A percentile compares a stretch with the other conserved stretches of the same genome.
These are phyloP conservation scores for Lactarius evosmus DNA, from an alignment of 768 basidiomycete species.

Conservation along the genomic window DNA sequence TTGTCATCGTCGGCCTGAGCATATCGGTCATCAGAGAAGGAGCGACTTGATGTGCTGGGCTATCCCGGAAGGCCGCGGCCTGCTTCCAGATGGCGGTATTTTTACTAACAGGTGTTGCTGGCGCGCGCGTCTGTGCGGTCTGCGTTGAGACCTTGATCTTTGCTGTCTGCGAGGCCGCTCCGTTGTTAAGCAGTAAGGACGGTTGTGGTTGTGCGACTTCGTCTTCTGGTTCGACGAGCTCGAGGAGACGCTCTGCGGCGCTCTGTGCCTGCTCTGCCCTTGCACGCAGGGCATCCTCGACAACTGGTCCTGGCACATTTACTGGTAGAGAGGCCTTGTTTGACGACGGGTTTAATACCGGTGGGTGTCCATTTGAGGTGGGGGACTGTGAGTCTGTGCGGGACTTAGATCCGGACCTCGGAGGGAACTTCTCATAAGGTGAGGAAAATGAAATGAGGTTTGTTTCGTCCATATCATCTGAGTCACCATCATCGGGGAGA, in stretches of 20 bases:
- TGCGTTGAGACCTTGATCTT: conserved; percentile 40
- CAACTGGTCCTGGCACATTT: conserved; percentile 48
- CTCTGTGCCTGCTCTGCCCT: conserved; percentile 93
- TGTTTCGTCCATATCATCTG: conserved; percentile 54
- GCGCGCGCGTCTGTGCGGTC: conserved; percentile 38
- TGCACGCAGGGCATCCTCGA: conserved; percentile 84
- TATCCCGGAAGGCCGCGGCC: conserved; percentile 78
- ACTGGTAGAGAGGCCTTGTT: conserved; percentile 45
- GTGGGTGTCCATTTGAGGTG: conserved; percentile 45
- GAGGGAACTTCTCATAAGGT: conserved; percentile 52
- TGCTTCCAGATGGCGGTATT: conserved; percentile 60
- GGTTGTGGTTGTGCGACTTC: conserved; percentile 33
- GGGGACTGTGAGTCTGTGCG: conserved; percentile 52
- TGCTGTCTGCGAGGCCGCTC: conserved; percentile 41
- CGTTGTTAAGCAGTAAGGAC: conserved; percentile 25
- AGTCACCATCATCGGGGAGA: conserved; percentile 71
- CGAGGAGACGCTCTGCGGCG: conserved; percentile 82
- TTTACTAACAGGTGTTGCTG: conserved; percentile 64
- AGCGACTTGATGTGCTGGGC: conserved; percentile 58
- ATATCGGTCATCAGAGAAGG: conserved; percentile 51
- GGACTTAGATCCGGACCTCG: conserved; percentile 36
- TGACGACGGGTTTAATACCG: conserved; percentile 53
- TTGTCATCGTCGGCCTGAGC: conserved; percentile 48
- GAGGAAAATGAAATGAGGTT: conserved; percentile 73
- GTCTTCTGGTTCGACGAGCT: conserved; percentile 79